Evolutionary conservation across 2,329 filamentous ascomycete species (phyloP).

Genomic region (Epichloe glyceriae): DNA sequence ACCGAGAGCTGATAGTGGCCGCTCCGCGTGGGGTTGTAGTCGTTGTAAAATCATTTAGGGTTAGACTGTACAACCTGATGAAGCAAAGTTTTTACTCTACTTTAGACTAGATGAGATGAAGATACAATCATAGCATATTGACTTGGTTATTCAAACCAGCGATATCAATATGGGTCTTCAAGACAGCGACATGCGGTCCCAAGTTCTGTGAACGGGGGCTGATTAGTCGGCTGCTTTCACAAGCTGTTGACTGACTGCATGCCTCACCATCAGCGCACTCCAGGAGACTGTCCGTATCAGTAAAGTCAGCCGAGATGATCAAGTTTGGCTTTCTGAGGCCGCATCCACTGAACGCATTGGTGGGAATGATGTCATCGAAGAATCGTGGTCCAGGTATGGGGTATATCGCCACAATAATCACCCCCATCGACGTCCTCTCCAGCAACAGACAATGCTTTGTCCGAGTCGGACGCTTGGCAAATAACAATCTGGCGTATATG

Average conservation of each 20-base stretch:
- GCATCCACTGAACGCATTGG: too few species aligned
- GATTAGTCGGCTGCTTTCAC: too few species aligned
- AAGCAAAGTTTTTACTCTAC: too few species aligned
- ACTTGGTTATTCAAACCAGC: too few species aligned
- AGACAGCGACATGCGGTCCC: constrained; percentile 36
- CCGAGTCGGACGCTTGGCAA: neutral
- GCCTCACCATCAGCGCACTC: neutral
- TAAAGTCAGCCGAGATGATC: neutral
- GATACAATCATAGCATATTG: too few species aligned
- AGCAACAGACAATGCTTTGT: neutral
- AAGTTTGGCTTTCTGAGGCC: neutral
- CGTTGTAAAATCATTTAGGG: too few species aligned
- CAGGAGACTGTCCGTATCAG: neutral
- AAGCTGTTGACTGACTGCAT: too few species aligned
- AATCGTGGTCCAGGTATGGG: neutral
- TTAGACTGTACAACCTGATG: too few species aligned
- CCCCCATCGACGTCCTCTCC: neutral
- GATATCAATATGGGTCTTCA: constrained; percentile 40
- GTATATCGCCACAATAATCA: neutral
- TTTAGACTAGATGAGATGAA: too few species aligned
- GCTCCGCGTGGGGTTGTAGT: too few species aligned
- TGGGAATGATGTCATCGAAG: neutral
- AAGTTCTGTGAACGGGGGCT: constrained; percentile 18
- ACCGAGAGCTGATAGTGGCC: too few species aligned
- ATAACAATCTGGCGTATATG: neutral